These are phyloP conservation scores for Bruguiera hainesii DNA, from an alignment of 441 rosid genomes.

Conservation along the genomic window DNA sequence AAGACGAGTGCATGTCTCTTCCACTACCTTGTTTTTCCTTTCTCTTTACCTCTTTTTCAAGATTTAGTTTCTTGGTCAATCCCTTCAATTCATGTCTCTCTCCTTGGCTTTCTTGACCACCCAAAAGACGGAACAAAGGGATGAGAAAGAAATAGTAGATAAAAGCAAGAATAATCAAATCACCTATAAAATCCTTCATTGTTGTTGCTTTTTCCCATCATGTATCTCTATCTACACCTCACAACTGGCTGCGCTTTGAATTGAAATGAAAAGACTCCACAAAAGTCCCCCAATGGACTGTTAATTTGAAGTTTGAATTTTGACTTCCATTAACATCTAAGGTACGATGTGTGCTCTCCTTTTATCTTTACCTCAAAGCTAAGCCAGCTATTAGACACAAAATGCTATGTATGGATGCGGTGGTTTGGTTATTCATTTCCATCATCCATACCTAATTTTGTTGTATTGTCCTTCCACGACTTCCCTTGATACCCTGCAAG, in stretches of 20 bases:
- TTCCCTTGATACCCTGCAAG: background rate
- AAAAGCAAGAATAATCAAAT: background rate
- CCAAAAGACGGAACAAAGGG: background rate
- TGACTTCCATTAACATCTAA: constrained; percentile 5
- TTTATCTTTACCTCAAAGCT: constrained; percentile 25
- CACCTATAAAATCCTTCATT: background rate
- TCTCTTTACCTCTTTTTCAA: background rate
- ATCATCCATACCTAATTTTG: background rate
- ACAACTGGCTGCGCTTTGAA: background rate
- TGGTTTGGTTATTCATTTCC: background rate
- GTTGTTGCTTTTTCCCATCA: constrained; percentile 9
- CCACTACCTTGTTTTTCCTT: background rate
- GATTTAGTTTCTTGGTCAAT: background rate
- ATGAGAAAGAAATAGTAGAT: background rate
- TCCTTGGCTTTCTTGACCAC: background rate
- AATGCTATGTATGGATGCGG: background rate
- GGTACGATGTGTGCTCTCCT: background rate
- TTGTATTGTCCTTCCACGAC: background rate
- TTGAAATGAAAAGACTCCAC: background rate
- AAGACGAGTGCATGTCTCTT: constrained; percentile 14
- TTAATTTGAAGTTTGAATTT: constrained; percentile 6
- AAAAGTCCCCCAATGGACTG: background rate
- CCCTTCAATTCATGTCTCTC: background rate
- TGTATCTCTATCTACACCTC: constrained; percentile 3
- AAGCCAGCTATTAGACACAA: constrained; percentile 17